Percentiles rank a stretch among this genome's conserved stretches.
These are phyloP conservation scores for Epichloe elymi DNA, from an alignment of 2,329 filamentous ascomycete genomes.

Conservation along the genomic window DNA sequence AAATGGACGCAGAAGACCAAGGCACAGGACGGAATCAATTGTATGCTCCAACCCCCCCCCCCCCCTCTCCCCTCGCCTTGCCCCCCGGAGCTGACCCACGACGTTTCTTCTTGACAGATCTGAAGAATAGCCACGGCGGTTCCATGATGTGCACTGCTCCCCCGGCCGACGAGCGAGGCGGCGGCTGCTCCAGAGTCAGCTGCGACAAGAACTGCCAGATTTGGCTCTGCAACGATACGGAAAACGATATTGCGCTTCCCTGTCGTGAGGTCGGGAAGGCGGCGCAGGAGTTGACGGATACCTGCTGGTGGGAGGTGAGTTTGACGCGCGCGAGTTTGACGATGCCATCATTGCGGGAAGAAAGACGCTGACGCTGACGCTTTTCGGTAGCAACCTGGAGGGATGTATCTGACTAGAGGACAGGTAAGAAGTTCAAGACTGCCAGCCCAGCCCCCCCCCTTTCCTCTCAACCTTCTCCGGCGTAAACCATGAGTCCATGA, in stretches of 20 bases:
- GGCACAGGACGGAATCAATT: background rate
- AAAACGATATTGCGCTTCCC: background rate
- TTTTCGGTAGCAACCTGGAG: background rate
- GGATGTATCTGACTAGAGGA: background rate
- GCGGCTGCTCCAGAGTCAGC: slow-evolving; percentile 1
- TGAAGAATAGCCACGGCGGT: background rate
- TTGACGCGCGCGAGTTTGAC: background rate
- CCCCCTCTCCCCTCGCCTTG: too few relatives aligned
- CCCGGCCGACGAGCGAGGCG: background rate
- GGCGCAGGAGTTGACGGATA: background rate
- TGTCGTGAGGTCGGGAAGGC: background rate
- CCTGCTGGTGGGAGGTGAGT: background rate
- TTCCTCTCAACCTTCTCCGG: too few relatives aligned
- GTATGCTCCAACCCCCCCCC: background rate
- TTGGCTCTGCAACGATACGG: background rate
- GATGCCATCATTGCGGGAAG: background rate
- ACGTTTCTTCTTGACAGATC: background rate
- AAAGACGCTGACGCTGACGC: background rate
- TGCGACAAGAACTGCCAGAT: background rate
- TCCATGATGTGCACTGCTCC: background rate
- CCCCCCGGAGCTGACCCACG: background rate
- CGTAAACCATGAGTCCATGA: too few relatives aligned
- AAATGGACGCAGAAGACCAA: background rate
- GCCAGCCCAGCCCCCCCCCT: too few relatives aligned
- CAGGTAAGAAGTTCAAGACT: background rate